Evolutionary conservation across 1,139 yeast genomes (phyloP), one percentile per base, ranked within the genome.

Genomic region (Insectozyma bohioensis): DNA sequence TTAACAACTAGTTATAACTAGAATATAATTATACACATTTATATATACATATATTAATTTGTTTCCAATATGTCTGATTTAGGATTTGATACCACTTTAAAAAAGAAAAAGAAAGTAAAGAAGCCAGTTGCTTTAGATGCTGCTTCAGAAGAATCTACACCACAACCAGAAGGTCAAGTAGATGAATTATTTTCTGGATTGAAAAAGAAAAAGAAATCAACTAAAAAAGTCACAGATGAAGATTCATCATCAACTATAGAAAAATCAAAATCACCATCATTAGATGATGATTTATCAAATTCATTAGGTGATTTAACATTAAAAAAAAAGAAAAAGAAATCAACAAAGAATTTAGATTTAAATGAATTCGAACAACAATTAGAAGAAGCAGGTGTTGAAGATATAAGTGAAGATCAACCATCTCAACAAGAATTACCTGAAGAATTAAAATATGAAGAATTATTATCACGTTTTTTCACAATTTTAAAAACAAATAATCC

Each of bases 401-500:
- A 52, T 28, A 6, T 14, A 18, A 14, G n/a, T 16, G 10, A 12
- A 16, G 34, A 31, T 14, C 18, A 21, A 13, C 28, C 16, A 13
- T 21, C 25, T 18, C 27, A 28, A 18, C 33, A 28, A 27, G 67
- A 54, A 37, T 69, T 63, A 20, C 54, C 41, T 8, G 74, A 75
- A 31, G 92, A 86, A 26, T 69, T 87, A 47, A 79, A 94, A 41
- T 92, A 90, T 63, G 80, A 80, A 42, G 78, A 75, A 32, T 76
- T 92, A 46, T 75, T 92, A 51, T 74, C 83, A 37, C 78, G 97
- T 58, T 90, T 94, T 58, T 92, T 88, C 69, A 66, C 71, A 37
- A 82, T 90, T 45, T 76, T 94, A 53, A 87, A 86, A 54, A 83
- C 85, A 48, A 90, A 92, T 67, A 94, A 92, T 67, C 99, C 99